These are phyloP conservation scores for Aspergillus sp. DNA, from an alignment of 2,329 filamentous ascomycete species.

Conservation along the genomic window DNA sequence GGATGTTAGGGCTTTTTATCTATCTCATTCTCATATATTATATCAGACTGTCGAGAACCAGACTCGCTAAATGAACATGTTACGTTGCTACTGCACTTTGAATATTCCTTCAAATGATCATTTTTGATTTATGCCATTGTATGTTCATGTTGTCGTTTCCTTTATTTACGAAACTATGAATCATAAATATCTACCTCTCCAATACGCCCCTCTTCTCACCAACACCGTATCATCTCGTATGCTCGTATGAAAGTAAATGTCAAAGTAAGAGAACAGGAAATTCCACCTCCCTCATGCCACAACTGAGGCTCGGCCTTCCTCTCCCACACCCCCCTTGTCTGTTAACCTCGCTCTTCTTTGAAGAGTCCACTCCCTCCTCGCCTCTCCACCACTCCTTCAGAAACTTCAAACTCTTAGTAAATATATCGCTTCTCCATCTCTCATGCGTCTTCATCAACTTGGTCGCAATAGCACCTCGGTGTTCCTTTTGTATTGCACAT, in stretches of 20 bases:
- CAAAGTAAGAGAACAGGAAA: not conserved
- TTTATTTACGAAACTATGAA: too few relatives aligned
- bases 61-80: not conserved
- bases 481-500: not conserved
- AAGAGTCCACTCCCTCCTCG: not conserved
- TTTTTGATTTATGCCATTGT: too few relatives aligned
- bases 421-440: conserved; percentile 2
- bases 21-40: not conserved
- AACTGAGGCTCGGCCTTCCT: not conserved
- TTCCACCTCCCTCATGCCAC: not conserved
- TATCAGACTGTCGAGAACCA: not conserved
- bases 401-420: conserved; percentile 3
- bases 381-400: not conserved
- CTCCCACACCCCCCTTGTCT: not conserved
- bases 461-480: conserved; percentile 4
- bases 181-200: too few relatives aligned
- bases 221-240: too few relatives aligned
- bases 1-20: not conserved
- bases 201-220: too few relatives aligned
- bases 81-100: too few relatives aligned
- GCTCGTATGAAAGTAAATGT: not conserved
- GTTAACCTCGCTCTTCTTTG: not conserved
- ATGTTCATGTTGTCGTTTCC: too few relatives aligned
- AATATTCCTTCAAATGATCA: too few relatives aligned
- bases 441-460: conserved; percentile 1